Base-by-base conservation (phyloP, 1,284 basidiomycete genomes). In the Volvariella volvacea region DNA sequence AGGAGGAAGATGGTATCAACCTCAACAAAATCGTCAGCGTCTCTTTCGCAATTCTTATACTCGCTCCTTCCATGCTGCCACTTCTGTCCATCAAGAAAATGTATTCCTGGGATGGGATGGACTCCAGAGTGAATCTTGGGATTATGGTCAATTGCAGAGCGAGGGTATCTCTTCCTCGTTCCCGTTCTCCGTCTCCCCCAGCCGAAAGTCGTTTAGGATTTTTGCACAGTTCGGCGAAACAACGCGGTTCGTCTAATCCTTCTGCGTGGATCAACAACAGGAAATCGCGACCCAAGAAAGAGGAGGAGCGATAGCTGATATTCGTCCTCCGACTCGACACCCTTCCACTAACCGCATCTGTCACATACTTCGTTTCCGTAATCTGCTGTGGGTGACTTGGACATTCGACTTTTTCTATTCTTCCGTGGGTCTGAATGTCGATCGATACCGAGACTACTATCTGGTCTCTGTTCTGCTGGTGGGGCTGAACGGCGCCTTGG, bases 111-210 rank as follows among this genome's bases (percentile, higher is more conserved):
- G 49, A 43, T 1, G 48, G 45, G 16, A 71, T 58, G 0, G 62
- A 58, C 0, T 64, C 63, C 2, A 78, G 50, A 16, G 60, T 56
- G 43, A 73, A 69, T 36, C 68, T 72, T 0, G 77, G 76, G 3
- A 81, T 66, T 4, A 80, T 52, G 1, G 67, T 72, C 38, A 80
- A 54, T 39, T 76, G 73, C 55, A 78, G 56, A 0, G 76, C 76
- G 2, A 76, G 50, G 0, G 71, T 72, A 28, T 55, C 34, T 20
- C 15, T 15, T 1, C 50, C 47, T 28, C 12, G 25, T 12, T 28
- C 25, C 12, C n/a, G n/a, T n/a, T n/a, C n/a, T n/a, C n/a, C n/a
- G n/a, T n/a, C n/a, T n/a, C n/a, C n/a, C n/a, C n/a, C n/a, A n/a
- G n/a, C n/a, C n/a, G n/a, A n/a, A n/a, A n/a, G n/a, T 41, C 48